Conservation (phyloP, 345 rosid species). For the Hypericum perforatum region DNA sequence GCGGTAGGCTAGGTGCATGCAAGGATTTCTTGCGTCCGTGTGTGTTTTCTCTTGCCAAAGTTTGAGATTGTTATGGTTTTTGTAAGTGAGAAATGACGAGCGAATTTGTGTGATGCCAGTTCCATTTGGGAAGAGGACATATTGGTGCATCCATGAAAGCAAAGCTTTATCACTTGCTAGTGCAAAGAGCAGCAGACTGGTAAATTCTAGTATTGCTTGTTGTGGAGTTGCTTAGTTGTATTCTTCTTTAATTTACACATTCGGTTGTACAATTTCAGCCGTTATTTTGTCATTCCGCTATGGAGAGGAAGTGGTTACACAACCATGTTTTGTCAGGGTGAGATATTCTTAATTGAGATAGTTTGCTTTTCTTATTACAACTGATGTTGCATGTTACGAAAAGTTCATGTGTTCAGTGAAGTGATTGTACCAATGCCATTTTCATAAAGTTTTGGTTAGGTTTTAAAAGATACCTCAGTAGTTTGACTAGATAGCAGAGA, state of each 20-base stretch:
- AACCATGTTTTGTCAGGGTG: constrained; percentile 90
- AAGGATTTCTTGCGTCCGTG: not conserved
- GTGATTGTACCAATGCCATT: too few relatives aligned
- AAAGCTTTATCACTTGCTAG: constrained; percentile 55
- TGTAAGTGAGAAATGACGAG: not conserved
- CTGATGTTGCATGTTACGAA: too few relatives aligned
- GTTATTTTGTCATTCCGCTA: constrained; percentile 77
- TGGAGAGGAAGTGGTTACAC: constrained; percentile 89
- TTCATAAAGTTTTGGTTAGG: too few relatives aligned
- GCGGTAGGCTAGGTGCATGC: too few relatives aligned
- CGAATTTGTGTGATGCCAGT: constrained; percentile 25
- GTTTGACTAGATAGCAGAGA: too few relatives aligned
- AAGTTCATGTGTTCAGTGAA: too few relatives aligned
- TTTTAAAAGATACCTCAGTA: too few relatives aligned
- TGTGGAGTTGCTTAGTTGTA: constrained; percentile 2
- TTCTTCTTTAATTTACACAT: not conserved
- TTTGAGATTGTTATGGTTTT: not conserved
- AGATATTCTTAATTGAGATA: constrained; percentile 8
- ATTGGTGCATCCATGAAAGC: constrained; percentile 67
- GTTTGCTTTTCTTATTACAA: too few relatives aligned
- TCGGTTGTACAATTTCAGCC: constrained; percentile 35
- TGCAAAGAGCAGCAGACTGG: constrained; percentile 83
- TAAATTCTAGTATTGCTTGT: constrained; percentile 20
- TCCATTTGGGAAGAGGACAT: constrained; percentile 86
- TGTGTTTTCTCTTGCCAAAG: constrained; percentile 1